Base-by-base conservation (phyloP, 495 filamentous ascomycete genomes). In the Rusavskia elegans region DNA sequence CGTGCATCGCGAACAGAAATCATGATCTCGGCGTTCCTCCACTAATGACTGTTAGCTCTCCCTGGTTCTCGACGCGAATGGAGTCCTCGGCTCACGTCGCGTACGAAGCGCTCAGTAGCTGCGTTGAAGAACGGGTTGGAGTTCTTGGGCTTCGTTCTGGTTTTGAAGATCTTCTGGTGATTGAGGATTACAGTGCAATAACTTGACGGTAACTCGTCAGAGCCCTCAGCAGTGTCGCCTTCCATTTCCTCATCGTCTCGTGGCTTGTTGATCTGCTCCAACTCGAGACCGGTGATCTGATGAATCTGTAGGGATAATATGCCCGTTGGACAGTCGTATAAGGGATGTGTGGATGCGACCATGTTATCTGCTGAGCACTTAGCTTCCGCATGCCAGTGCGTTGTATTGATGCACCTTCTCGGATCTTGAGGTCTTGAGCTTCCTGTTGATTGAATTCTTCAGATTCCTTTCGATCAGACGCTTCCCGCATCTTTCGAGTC, bases 51-150 rank as follows among this genome's bases (percentile, higher is more conserved):
- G 44, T 46, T 11, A 46, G 23, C 23, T 25, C 5, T 9, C 3
- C 3, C 14, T 14, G 20, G 5, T 0, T 7, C 17, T 21, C 14
- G n/a, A 42, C 9, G n/a, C 1, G 4, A 1, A 17, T n/a, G 7
- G n/a, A 21, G n/a, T 42, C 0, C 6, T 11, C 17, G 1, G 1
- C 44, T 46, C 13, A 46, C 44, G 61, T 87, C 78, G n/a, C 76
- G 68, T 37, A 86, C 70, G 41, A 85, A 81, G 3, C 80, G 70
- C 57, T 87, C 83, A 0, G 77, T 82, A n/a, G 79, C 80, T 1
- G 83, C 83, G 56, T 86, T 87, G 71, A 85, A 86, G 62, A 86
- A 87, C 1, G 83, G 83, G 53, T 82, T 84, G 1, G 78, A 72
- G 51, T 82, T 85, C 68, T 84, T 85, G 5, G 83, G 83, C 58